phyloP scores from a whole-genome alignment of 2,329 filamentous ascomycete genomes.

The Beauveria sp. region DNA sequence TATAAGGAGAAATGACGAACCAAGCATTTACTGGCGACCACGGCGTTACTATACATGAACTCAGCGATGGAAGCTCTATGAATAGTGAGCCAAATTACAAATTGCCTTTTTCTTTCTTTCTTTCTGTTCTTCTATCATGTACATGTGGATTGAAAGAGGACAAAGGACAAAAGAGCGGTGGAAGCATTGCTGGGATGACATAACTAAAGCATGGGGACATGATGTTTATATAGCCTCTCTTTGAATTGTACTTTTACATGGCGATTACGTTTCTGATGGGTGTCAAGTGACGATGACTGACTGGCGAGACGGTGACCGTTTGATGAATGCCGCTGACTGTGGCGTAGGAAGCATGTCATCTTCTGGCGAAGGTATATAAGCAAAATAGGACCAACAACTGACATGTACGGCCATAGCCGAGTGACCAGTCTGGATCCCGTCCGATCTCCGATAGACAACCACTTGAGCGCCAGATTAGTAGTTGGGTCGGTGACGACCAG shows the following conservation, averaged over 20 bases:
- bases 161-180: background rate
- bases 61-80: background rate
- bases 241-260: background rate
- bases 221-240: background rate
- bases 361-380: too few relatives aligned
- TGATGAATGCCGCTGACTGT: too few relatives aligned
- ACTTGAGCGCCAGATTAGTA: too few relatives aligned
- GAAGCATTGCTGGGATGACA: background rate
- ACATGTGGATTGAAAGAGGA: background rate
- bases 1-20: background rate
- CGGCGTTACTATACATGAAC: background rate
- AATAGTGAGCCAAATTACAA: background rate
- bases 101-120: background rate
- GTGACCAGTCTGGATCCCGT: too few relatives aligned
- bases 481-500: too few relatives aligned
- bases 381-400: too few relatives aligned
- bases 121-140: background rate
- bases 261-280: too few relatives aligned
- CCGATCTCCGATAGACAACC: too few relatives aligned
- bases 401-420: too few relatives aligned
- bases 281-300: too few relatives aligned
- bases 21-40: background rate
- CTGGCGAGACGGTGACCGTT: too few relatives aligned
- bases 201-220: background rate
- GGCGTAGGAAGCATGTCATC: too few relatives aligned